phyloP scores from a whole-genome alignment of 768 basidiomycete species.

The Kwoniella newhampshirensis region DNA sequence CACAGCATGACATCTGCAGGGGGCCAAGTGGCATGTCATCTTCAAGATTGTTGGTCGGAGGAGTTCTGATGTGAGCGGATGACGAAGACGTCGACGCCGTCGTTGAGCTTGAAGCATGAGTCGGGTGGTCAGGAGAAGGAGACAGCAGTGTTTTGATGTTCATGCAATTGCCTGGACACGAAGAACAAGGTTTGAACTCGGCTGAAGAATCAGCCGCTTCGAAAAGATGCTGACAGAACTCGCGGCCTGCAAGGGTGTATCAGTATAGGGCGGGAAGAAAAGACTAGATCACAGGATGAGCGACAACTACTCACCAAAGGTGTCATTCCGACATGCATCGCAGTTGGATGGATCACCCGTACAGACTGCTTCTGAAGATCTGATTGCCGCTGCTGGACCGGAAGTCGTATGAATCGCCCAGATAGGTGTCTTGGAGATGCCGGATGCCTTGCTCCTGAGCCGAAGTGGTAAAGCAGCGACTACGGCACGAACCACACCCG shows the following conservation, averaged over 20 bases:
- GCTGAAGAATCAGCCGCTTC: slow-evolving; percentile 14
- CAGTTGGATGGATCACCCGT: slow-evolving; percentile 48
- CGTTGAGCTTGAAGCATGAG: background rate
- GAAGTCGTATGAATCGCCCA: slow-evolving; percentile 24
- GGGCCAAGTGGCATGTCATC: slow-evolving; percentile 23
- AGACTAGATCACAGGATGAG: background rate
- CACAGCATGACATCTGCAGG: slow-evolving; percentile 36
- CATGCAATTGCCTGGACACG: slow-evolving; percentile 37
- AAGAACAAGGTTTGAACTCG: slow-evolving; percentile 18
- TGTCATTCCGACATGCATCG: slow-evolving; percentile 44
- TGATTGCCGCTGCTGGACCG: background rate
- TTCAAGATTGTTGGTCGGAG: background rate
- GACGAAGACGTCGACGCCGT: slow-evolving; percentile 9
- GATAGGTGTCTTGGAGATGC: slow-evolving; percentile 22
- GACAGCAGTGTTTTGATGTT: slow-evolving; percentile 28
- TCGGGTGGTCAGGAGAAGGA: slow-evolving; percentile 3
- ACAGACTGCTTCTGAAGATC: slow-evolving; percentile 36
- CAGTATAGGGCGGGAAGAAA: background rate
- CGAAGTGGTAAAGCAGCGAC: slow-evolving; percentile 28
- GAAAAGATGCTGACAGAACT: slow-evolving; percentile 42
- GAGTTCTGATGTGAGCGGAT: background rate
- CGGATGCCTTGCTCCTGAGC: slow-evolving; percentile 11
- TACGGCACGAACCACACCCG: no score
- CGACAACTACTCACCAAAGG: slow-evolving; percentile 33
- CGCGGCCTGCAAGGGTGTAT: slow-evolving; percentile 30